Conservation (phyloP, 768 basidiomycete species). For the Leccinum variicolor region DNA sequence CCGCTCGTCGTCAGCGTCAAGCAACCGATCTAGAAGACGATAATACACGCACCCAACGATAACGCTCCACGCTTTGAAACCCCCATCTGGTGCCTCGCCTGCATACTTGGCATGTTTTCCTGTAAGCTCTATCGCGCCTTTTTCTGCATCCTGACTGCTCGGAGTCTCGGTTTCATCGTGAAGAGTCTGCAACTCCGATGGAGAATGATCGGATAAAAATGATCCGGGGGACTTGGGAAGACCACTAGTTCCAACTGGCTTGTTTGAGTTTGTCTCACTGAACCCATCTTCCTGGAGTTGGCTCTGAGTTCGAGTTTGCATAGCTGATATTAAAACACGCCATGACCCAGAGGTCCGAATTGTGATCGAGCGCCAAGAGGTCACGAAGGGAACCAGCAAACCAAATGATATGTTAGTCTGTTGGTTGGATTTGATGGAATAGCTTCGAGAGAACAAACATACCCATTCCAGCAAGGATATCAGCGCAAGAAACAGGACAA, state of each 20-base stretch:
- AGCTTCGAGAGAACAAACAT: neutral
- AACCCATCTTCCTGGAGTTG: neutral
- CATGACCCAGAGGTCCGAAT: neutral
- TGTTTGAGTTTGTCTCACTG: neutral
- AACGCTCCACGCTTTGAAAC: conserved; percentile 32
- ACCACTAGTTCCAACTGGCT: neutral
- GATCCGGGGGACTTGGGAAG: neutral
- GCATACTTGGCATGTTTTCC: conserved; percentile 20
- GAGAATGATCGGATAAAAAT: neutral
- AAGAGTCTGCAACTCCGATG: conserved; percentile 9
- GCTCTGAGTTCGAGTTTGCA: neutral
- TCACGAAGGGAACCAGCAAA: neutral
- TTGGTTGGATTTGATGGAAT: neutral
- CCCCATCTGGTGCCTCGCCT: conserved; percentile 29
- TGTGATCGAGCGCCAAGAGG: neutral
- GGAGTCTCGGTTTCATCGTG: conserved; percentile 1
- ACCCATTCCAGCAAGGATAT: neutral
- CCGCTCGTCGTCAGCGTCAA: neutral
- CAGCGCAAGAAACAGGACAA: neutral
- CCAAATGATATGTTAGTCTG: neutral
- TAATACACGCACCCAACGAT: conserved; percentile 22
- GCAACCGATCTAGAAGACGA: no score
- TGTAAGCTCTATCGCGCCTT: neutral
- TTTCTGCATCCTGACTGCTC: conserved; percentile 5
- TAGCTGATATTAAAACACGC: neutral